A percentile compares a stretch with the other conserved stretches of the same genome.
phyloP scores from a whole-genome alignment of 202 grass and related monocot genomes.

The Setaria viridis region DNA sequence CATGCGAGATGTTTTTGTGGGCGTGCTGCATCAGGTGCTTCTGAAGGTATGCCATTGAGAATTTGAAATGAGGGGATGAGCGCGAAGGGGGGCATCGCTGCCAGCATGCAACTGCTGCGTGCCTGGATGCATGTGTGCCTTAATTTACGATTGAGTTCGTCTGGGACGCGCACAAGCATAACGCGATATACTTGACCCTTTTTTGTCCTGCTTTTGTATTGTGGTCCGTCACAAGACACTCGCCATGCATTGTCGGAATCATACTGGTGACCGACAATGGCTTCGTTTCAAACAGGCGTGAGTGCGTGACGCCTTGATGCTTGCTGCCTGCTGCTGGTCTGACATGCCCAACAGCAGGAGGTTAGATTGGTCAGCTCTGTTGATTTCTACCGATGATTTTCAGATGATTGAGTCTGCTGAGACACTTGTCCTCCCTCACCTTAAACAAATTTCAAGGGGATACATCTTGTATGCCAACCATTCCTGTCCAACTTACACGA shows the following conservation, averaged over 20 bases:
- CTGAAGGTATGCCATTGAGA: neutral
- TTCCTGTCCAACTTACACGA: conserved; percentile 7
- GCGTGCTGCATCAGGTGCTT: neutral
- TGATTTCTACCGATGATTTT: neutral
- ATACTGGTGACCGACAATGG: neutral
- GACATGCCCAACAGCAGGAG: neutral
- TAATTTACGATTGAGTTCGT: neutral
- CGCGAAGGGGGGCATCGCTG: neutral
- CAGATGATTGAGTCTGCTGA: neutral
- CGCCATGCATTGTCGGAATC: neutral
- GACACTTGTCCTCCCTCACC: neutral
- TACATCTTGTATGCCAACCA: neutral
- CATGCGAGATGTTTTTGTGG: neutral
- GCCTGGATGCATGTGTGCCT: neutral
- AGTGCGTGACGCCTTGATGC: neutral
- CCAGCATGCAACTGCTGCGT: neutral
- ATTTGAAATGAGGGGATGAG: neutral
- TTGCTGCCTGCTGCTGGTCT: neutral
- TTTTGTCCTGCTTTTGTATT: neutral
- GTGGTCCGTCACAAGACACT: neutral
- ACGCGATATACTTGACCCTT: neutral
- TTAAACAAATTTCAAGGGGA: neutral
- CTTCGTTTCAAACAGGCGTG: neutral
- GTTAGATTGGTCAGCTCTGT: neutral
- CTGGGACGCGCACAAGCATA: neutral